Evolutionary conservation across 2,329 filamentous ascomycete genomes (phyloP).

Genomic region (Microcyclosporella mali): DNA sequence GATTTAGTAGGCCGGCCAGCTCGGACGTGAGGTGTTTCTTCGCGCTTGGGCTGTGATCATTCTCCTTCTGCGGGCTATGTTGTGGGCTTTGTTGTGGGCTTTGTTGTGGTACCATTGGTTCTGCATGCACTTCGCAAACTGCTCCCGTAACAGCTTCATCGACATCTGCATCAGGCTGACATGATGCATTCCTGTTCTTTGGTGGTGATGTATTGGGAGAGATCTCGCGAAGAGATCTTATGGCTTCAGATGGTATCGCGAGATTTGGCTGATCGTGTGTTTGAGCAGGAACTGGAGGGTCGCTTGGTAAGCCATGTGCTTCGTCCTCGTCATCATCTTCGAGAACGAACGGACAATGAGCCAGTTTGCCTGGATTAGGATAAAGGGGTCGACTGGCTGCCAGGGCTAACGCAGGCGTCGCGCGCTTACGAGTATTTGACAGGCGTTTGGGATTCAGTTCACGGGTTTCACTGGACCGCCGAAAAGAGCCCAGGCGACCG

Average conservation of each 20-base stretch:
- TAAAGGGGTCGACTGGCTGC: slow-evolving; percentile 6
- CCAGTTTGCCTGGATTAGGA: not conserved
- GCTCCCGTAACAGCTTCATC: slow-evolving; percentile 5
- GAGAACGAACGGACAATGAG: slow-evolving; percentile 22
- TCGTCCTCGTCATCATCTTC: slow-evolving; percentile 26
- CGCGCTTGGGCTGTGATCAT: slow-evolving; percentile 7
- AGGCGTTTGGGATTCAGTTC: slow-evolving; percentile 21
- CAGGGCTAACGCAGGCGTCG: slow-evolving; percentile 27
- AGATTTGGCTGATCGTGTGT: not conserved
- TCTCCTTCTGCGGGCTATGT: slow-evolving; percentile 9
- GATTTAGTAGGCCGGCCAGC: slow-evolving; percentile 19
- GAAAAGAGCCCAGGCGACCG: no score
- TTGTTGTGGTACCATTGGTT: slow-evolving; percentile 1
- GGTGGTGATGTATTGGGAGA: slow-evolving; percentile 24
- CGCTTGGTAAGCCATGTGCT: slow-evolving; percentile 1
- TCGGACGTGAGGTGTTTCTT: slow-evolving; percentile 18
- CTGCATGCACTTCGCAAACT: not conserved
- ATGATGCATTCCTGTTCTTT: not conserved
- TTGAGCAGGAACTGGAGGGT: not conserved
- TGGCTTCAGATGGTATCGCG: slow-evolving; percentile 2
- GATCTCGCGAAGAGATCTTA: slow-evolving; percentile 24
- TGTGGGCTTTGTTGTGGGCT: slow-evolving; percentile 3
- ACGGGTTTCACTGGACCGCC: no score
- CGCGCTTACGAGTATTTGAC: slow-evolving; percentile 27
- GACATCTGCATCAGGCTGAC: slow-evolving; percentile 2